Conservation (phyloP, 768 basidiomycete species). For the Coprinopsis cinerea region DNA sequence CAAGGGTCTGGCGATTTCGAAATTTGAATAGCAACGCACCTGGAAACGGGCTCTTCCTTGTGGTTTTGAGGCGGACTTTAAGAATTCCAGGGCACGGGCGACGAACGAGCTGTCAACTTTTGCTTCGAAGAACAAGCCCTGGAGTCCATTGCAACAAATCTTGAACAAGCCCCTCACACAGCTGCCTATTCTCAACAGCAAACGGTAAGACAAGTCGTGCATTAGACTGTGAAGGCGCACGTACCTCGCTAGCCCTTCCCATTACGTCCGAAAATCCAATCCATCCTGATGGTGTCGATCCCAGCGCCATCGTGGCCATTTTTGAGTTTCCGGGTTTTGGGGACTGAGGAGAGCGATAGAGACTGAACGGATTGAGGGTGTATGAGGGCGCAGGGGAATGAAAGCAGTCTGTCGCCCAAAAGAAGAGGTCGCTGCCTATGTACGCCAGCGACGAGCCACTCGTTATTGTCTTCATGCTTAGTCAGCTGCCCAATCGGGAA, state of each 20-base stretch:
- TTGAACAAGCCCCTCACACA: not conserved
- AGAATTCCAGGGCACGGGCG: not conserved
- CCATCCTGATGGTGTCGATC: no score
- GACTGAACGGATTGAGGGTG: not conserved
- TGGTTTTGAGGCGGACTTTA: not conserved
- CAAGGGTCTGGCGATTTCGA: not conserved
- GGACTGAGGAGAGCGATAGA: not conserved
- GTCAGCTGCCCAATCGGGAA: not conserved
- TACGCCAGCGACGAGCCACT: not conserved
- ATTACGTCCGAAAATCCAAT: not conserved
- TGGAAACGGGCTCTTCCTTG: not conserved
- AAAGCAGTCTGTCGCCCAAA: not conserved
- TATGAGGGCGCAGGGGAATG: not conserved
- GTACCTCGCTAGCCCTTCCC: not conserved
- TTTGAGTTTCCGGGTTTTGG: not conserved
- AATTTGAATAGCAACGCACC: not conserved
- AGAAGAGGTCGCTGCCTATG: slow-evolving; percentile 8
- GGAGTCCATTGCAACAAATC: not conserved
- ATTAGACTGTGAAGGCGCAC: not conserved
- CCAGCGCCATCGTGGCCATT: no score
- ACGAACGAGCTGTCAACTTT: not conserved
- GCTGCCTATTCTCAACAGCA: not conserved
- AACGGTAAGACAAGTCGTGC: not conserved
- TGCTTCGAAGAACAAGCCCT: not conserved
- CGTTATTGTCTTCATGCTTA: slow-evolving; percentile 6